Percentiles rank a stretch among this genome's conserved stretches.
Evolutionary conservation across 805 yeast species (phyloP).

Genomic region (Wickerhamomyces subpelliculosus): DNA sequence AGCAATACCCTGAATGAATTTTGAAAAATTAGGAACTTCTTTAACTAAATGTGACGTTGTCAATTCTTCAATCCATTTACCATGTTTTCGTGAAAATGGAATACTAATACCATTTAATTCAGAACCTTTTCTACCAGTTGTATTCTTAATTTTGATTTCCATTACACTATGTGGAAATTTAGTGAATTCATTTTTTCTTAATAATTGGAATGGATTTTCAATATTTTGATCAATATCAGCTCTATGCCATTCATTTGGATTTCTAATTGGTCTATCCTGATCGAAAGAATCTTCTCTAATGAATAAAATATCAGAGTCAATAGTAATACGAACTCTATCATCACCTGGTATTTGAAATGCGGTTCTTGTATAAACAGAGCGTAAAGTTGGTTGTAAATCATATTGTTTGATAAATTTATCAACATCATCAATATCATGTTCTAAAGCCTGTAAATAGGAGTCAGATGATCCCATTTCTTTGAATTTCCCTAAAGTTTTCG

Average conservation of each 20-base stretch:
- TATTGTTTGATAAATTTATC: slow-evolving; percentile 57
- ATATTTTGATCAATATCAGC: slow-evolving; percentile 78
- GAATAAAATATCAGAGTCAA: slow-evolving; percentile 82
- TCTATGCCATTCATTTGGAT: slow-evolving; percentile 88
- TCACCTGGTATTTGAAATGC: slow-evolving; percentile 99
- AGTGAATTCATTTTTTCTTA: slow-evolving; percentile 80
- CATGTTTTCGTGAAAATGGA: slow-evolving; percentile 43
- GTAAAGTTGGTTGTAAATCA: slow-evolving; percentile 74
- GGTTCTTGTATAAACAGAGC: slow-evolving; percentile 83
- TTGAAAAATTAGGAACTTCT: slow-evolving; percentile 90
- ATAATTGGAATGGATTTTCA: slow-evolving; percentile 57
- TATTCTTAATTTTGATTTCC: slow-evolving; percentile 70
- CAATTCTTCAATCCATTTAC: slow-evolving; percentile 81
- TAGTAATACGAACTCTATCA: slow-evolving; percentile 81
- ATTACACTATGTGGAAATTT: slow-evolving; percentile 83
- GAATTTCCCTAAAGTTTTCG: slow-evolving; percentile 53
- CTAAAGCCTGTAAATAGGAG: slow-evolving; percentile 43
- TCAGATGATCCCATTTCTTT: slow-evolving; percentile 52
- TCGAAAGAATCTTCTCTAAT: slow-evolving; percentile 91
- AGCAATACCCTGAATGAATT: slow-evolving; percentile 90
- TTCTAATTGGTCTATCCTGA: slow-evolving; percentile 77
- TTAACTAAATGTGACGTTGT: slow-evolving; percentile 78
- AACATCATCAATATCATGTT: slow-evolving; percentile 50
- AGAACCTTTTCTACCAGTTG: slow-evolving; percentile 28
- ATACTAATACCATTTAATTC: slow-evolving; percentile 25